Evolutionary conservation across 306 rosid genomes (phyloP).

Genomic region (Benincasa hispida): DNA sequence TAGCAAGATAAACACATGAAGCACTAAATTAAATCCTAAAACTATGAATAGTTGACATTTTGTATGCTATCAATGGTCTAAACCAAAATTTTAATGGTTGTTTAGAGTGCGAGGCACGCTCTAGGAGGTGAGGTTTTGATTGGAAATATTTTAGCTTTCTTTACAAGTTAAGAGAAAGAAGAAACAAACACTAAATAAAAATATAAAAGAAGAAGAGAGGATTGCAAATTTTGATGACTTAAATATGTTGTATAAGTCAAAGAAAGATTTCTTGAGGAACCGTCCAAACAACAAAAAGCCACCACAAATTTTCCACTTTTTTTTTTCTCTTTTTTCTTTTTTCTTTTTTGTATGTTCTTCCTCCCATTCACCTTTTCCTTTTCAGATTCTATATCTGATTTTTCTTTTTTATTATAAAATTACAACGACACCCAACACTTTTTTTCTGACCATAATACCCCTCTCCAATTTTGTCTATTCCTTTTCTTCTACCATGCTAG

Average conservation of each 20-base stretch:
- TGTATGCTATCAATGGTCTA: too few relatives aligned
- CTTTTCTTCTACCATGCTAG: not conserved
- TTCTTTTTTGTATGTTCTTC: not conserved
- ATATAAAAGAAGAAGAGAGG: not conserved
- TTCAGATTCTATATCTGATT: not conserved
- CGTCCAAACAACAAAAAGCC: conserved; percentile 6
- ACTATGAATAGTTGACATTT: too few relatives aligned
- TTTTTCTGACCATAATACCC: conserved; percentile 1
- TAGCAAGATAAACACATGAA: too few relatives aligned
- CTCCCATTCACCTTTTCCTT: conserved; percentile 6
- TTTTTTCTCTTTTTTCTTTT: not conserved
- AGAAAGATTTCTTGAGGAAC: conserved; percentile 6
- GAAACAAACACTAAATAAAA: not conserved
- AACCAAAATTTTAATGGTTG: not conserved
- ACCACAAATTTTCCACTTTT: not conserved
- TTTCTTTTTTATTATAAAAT: not conserved
- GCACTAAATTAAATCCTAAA: too few relatives aligned
- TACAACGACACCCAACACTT: not conserved
- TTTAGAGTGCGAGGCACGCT: not conserved
- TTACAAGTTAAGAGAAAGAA: not conserved
- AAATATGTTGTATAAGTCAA: not conserved
- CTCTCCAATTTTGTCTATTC: not conserved
- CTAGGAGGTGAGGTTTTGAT: not conserved
- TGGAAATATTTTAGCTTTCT: not conserved
- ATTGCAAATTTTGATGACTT: not conserved